Conservation (phyloP, 768 basidiomycete species). For the Lyophyllum semitale region DNA sequence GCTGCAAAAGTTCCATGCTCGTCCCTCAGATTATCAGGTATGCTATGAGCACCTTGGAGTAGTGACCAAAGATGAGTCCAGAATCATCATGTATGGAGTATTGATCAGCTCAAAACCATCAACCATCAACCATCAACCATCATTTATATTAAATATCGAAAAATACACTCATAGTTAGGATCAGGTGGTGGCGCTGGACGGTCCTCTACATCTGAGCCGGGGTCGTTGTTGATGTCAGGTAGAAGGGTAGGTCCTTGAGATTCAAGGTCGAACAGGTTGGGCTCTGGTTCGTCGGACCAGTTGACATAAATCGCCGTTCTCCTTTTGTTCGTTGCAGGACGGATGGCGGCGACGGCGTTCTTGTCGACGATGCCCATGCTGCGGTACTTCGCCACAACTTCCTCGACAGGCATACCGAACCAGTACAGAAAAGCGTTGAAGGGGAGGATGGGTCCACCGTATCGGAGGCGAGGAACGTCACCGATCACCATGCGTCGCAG, state of each 20-base stretch:
- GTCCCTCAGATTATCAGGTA: too few species aligned
- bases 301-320: background rate
- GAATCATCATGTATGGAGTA: too few species aligned
- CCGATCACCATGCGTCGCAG: slow-evolving; percentile 3
- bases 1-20: too few species aligned
- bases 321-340: background rate
- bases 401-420: background rate
- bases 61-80: too few species aligned
- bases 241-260: background rate
- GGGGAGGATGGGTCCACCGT: background rate
- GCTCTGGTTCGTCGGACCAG: background rate
- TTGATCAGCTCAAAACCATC: too few species aligned
- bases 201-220: background rate
- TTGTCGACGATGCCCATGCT: background rate
- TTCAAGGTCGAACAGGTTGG: background rate
- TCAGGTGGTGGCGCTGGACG: background rate
- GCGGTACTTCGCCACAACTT: background rate
- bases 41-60: too few species aligned
- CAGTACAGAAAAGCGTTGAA: background rate
- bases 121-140: too few species aligned
- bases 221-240: background rate
- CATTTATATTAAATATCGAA: too few species aligned
- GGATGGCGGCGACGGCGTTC: background rate
- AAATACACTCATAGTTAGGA: too few species aligned
- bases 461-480: background rate